phyloP scores from a whole-genome alignment of 352 stramenopile species.

The Phytophthora megakarya region DNA sequence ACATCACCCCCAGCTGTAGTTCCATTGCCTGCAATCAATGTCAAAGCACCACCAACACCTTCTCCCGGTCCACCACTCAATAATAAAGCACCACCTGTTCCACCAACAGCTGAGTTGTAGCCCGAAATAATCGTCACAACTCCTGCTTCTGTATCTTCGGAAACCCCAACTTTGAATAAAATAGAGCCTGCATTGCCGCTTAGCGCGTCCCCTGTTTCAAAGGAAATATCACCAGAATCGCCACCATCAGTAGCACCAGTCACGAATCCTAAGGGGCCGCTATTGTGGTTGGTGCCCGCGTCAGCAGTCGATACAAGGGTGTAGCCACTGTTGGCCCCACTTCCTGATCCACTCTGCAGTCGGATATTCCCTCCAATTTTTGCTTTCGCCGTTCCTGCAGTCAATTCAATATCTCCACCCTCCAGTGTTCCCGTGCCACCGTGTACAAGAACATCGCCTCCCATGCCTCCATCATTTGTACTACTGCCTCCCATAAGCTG shows the following conservation, averaged over 20 bases:
- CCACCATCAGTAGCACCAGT: constrained; percentile 38
- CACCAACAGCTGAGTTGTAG: constrained; percentile 15
- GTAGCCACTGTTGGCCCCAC: constrained; percentile 37
- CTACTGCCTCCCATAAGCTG: constrained; percentile 35
- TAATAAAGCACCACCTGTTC: constrained; percentile 22
- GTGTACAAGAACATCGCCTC: constrained; percentile 35
- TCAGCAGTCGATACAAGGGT: constrained; percentile 36
- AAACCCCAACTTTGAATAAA: constrained; percentile 33
- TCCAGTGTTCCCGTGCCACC: constrained; percentile 34
- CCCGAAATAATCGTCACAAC: constrained; percentile 28
- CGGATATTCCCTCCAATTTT: constrained; percentile 31
- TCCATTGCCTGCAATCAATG: constrained; percentile 22
- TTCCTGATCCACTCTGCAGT: constrained; percentile 35
- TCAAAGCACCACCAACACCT: constrained; percentile 24
- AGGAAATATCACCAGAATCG: constrained; percentile 38
- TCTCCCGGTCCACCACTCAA: constrained; percentile 22
- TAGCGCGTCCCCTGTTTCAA: constrained; percentile 29
- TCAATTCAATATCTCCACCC: constrained; percentile 37
- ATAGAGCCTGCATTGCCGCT: constrained; percentile 33
- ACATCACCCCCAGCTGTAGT: constrained; percentile 28
- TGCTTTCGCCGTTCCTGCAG: constrained; percentile 31
- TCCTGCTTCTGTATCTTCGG: constrained; percentile 20
- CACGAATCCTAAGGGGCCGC: constrained; percentile 35
- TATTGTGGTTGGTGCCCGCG: constrained; percentile 23
- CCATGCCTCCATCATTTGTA: constrained; percentile 33